Conservation (phyloP, 345 rosid genomes). For the Pseudoturritis turrita region DNA sequence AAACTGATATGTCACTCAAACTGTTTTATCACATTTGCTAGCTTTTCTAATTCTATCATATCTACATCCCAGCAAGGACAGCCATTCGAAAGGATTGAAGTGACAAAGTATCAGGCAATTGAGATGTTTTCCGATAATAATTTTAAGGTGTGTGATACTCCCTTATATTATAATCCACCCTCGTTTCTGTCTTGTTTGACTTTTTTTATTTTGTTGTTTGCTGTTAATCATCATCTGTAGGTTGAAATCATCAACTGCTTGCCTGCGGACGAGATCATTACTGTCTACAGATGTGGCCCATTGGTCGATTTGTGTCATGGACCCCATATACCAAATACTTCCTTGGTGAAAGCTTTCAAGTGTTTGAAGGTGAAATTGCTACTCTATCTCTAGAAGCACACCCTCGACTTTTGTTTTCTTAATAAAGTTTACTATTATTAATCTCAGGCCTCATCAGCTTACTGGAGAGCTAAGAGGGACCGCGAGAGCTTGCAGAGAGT, state of each 20-base stretch:
- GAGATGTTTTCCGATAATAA: constrained; percentile 72
- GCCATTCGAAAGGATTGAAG: constrained; percentile 84
- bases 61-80: constrained; percentile 52
- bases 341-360: constrained; percentile 75
- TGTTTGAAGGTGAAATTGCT: constrained; percentile 60
- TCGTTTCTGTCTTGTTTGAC: background rate
- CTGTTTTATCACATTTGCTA: too few relatives aligned
- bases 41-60: background rate
- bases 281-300: constrained; percentile 87
- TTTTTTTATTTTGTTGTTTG: background rate
- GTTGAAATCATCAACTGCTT: constrained; percentile 72
- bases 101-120: constrained; percentile 66
- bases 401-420: background rate
- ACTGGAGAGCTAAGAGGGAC: constrained; percentile 82
- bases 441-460: constrained; percentile 78
- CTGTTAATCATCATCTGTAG: constrained; percentile 25
- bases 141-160: constrained; percentile 56
- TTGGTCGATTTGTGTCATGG: constrained; percentile 86
- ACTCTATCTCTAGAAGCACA: background rate
- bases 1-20: background rate
- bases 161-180: background rate
- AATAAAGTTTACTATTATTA: too few relatives aligned
- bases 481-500: constrained; percentile 88
- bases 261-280: constrained; percentile 65
- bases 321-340: constrained; percentile 91